phyloP scores from a whole-genome alignment of 192 early-diverging fungal genomes.

The Coemansia sp. region DNA sequence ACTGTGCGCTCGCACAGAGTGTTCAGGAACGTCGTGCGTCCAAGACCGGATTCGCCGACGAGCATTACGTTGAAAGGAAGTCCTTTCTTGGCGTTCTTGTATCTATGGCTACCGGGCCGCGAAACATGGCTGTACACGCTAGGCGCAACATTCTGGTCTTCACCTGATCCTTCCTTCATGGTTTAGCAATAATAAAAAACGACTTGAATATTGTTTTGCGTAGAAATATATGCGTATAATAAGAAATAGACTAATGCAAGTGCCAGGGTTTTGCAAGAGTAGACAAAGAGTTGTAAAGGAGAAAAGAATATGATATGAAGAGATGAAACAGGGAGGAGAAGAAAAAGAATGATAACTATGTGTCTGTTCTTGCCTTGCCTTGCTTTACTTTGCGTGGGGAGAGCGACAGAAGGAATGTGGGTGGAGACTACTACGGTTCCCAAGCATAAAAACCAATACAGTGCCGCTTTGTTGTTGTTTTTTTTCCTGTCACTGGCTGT shows the following conservation, averaged over 20 bases:
- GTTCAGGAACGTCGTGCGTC: conserved; percentile 99
- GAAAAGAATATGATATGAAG: neutral
- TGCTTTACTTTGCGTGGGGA: neutral
- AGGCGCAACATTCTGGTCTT: conserved; percentile 57
- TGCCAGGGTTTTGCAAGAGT: neutral
- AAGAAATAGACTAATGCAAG: neutral
- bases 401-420: too few relatives aligned
- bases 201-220: conserved; percentile 3
- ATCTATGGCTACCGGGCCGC: conserved; percentile 61
- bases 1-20: conserved; percentile 87
- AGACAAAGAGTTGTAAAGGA: neutral
- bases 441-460: neutral
- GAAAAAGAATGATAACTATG: neutral
- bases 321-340: neutral
- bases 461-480: neutral
- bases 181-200: conserved; percentile 1
- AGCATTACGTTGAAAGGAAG: conserved; percentile 98
- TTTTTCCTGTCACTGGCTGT: too few relatives aligned
- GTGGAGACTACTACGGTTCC: too few relatives aligned
- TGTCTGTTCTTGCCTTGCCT: neutral
- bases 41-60: conserved; percentile 89
- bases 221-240: neutral
- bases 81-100: conserved; percentile 96
- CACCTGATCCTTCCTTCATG: conserved; percentile 52
- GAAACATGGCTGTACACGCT: conserved; percentile 55